Evolutionary conservation across 495 filamentous ascomycete genomes (phyloP).

Genomic region (Aspergillus kassunensis): DNA sequence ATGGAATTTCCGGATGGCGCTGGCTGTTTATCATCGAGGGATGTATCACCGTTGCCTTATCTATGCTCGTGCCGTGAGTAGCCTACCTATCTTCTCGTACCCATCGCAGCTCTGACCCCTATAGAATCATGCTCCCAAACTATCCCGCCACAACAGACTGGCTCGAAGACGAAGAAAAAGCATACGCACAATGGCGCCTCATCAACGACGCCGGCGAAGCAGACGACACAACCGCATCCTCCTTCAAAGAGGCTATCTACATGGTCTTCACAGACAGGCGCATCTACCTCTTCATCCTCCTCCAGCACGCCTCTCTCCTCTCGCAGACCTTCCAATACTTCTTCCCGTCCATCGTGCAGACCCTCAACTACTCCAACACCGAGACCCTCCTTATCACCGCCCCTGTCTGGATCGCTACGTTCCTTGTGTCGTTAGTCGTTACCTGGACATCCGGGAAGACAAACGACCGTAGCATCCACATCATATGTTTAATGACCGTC

Average conservation of each 20-base stretch:
- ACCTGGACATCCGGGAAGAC: constrained; percentile 71
- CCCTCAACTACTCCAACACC: constrained; percentile 61
- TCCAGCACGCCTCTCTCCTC: constrained; percentile 33
- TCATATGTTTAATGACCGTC: constrained; percentile 60
- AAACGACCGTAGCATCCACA: constrained; percentile 72
- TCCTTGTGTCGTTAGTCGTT: constrained; percentile 65
- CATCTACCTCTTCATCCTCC: constrained; percentile 36
- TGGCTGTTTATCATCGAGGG: constrained; percentile 83
- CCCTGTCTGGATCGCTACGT: constrained; percentile 69
- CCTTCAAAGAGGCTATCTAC: constrained; percentile 24
- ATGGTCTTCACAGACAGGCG: constrained; percentile 30
- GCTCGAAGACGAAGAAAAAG: constrained; percentile 63
- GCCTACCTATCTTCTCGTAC: not conserved
- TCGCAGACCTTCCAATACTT: constrained; percentile 70
- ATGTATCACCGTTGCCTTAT: constrained; percentile 30
- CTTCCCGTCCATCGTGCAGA: constrained; percentile 77
- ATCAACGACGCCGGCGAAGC: constrained; percentile 75
- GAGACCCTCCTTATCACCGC: constrained; percentile 69
- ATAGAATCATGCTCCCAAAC: constrained; percentile 66
- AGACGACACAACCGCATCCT: constrained; percentile 39
- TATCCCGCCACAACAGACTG: constrained; percentile 73
- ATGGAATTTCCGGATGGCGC: constrained; percentile 59
- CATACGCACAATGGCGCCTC: constrained; percentile 66
- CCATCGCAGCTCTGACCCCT: constrained; percentile 18
- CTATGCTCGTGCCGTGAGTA: constrained; percentile 22